Conservation (phyloP, 2,329 filamentous ascomycete species). For the Aureobasidium sp. region DNA sequence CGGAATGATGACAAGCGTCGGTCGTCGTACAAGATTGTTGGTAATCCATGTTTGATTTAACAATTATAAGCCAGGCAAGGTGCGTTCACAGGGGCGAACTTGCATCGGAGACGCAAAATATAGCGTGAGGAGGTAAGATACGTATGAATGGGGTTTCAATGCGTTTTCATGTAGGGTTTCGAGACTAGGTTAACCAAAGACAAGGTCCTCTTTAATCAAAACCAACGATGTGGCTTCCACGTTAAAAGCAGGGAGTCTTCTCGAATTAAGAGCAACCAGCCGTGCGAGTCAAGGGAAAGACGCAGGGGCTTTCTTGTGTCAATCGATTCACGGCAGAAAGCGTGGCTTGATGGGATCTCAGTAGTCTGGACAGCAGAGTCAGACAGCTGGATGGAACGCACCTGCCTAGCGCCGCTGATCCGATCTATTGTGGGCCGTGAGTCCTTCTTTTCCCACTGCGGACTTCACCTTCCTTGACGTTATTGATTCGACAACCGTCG, state of each 20-base stretch:
- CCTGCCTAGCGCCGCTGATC: background rate
- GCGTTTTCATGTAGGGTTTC: background rate
- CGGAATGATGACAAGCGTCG: too few relatives aligned
- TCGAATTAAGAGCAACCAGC: background rate
- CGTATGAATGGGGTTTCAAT: background rate
- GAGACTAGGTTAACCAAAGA: background rate
- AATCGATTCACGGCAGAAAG: constrained; percentile 1
- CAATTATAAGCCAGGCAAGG: too few relatives aligned
- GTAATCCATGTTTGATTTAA: too few relatives aligned
- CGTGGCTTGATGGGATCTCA: constrained; percentile 8
- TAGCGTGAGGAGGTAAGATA: too few relatives aligned
- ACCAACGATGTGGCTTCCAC: constrained; percentile 3
- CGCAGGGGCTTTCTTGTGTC: constrained; percentile 13
- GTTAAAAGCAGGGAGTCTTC: constrained; percentile 1
- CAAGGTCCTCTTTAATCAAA: background rate
- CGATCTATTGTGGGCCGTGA: background rate
- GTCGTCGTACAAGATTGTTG: too few relatives aligned
- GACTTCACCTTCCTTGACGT: background rate
- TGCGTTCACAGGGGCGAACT: too few relatives aligned
- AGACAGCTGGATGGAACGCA: constrained; percentile 1
- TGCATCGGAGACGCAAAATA: too few relatives aligned
- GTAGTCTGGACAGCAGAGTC: background rate
- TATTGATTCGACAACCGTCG: background rate
- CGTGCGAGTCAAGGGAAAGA: constrained; percentile 4
- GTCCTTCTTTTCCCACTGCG: background rate